These are phyloP conservation scores for Gynandropsis gynandra DNA, from an alignment of 345 rosid species.

Conservation along the genomic window DNA sequence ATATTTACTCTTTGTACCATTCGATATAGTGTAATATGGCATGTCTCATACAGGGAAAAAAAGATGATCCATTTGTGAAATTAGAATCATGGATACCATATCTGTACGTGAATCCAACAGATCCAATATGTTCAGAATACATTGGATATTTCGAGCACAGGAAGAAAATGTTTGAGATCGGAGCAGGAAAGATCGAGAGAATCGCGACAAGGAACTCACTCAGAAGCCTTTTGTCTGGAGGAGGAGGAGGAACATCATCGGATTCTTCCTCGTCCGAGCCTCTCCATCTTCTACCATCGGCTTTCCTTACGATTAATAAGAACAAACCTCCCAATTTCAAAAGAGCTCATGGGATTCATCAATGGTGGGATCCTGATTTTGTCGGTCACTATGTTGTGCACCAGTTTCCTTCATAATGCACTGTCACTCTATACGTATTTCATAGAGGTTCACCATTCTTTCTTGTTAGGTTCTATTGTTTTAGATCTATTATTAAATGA, in stretches of 20 bases:
- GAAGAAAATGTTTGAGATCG: slow-evolving; percentile 50
- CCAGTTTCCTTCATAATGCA: slow-evolving; percentile 8
- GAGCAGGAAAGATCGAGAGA: slow-evolving; percentile 45
- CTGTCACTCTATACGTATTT: no score
- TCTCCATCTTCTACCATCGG: slow-evolving; percentile 58
- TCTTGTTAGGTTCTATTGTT: no score
- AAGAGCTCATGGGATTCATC: slow-evolving; percentile 66
- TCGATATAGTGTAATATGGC: no score
- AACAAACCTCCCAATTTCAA: slow-evolving; percentile 32
- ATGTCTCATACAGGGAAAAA: slow-evolving; percentile 12
- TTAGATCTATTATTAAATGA: no score
- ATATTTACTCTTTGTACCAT: no score
- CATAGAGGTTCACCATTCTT: no score
- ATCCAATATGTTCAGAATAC: slow-evolving; percentile 51
- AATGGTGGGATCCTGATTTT: slow-evolving; percentile 62
- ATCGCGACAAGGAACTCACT: slow-evolving; percentile 43
- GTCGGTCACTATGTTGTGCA: slow-evolving; percentile 31
- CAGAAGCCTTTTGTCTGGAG: slow-evolving; percentile 31
- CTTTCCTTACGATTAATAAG: slow-evolving; percentile 36
- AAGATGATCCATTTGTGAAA: slow-evolving; percentile 28
- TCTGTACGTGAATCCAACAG: slow-evolving; percentile 46
- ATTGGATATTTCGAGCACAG: slow-evolving; percentile 59
- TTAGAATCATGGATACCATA: slow-evolving; percentile 46
- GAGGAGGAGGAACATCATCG: slow-evolving; percentile 6
- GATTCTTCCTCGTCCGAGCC: slow-evolving; percentile 27